These are phyloP conservation scores for Spinacia oleracea DNA, from an alignment of 179 eudicot species.

Conservation along the genomic window DNA sequence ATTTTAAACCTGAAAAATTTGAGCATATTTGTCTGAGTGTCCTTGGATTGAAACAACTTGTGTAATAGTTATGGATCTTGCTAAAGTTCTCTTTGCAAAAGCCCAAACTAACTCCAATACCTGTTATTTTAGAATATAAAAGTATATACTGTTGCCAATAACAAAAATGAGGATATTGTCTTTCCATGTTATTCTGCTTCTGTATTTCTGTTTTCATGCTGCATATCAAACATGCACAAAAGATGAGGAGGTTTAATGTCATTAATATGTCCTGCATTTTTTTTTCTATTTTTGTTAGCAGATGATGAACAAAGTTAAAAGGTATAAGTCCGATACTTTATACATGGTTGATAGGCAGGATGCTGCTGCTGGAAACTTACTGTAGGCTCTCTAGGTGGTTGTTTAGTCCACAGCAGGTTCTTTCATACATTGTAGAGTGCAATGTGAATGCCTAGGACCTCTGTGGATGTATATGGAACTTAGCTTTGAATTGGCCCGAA, in stretches of 20 bases:
- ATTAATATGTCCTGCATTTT: background rate
- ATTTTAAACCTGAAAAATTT: background rate
- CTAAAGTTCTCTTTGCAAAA: too few species aligned
- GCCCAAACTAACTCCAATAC: too few species aligned
- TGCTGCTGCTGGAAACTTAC: background rate
- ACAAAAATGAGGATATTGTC: background rate
- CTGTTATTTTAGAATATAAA: too few species aligned
- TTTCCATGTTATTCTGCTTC: background rate
- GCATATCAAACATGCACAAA: background rate
- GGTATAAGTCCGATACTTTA: background rate
- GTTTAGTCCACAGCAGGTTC: background rate
- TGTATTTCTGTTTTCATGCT: background rate
- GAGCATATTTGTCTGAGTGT: background rate
- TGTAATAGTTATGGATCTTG: background rate
- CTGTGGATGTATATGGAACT: background rate
- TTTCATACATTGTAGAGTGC: background rate
- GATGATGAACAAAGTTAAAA: slow-evolving; percentile 4
- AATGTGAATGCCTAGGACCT: background rate
- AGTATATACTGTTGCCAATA: too few species aligned
- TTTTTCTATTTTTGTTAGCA: background rate
- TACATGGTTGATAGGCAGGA: background rate
- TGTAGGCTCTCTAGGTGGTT: background rate
- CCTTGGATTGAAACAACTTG: background rate
- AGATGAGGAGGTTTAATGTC: background rate
- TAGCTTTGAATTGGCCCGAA: background rate